These are phyloP conservation scores for Melanomma pulvis-pyrius DNA, from an alignment of 495 filamentous ascomycete genomes.

Conservation along the genomic window DNA sequence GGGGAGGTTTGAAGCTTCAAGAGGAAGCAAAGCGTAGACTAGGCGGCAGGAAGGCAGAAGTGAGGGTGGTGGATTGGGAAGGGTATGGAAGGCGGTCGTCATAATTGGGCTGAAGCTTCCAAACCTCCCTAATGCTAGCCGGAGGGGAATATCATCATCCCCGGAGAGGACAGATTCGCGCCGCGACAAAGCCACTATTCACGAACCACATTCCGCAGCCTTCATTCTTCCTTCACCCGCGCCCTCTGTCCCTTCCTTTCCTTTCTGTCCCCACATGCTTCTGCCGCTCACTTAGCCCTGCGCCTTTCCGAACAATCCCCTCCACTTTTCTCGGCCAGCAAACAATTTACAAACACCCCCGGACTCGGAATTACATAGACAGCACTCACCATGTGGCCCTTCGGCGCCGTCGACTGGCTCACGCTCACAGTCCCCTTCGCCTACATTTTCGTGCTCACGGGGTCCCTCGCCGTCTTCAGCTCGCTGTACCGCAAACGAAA, in stretches of 20 bases:
- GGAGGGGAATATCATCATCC: not conserved
- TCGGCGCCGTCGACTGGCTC: conserved; percentile 72
- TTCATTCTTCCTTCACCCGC: conserved; percentile 5
- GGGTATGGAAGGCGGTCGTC: not conserved
- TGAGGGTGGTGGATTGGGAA: not conserved
- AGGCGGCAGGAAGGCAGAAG: conserved; percentile 2
- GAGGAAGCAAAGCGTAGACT: not conserved
- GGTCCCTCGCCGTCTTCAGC: conserved; percentile 88
- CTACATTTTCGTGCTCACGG: conserved; percentile 83
- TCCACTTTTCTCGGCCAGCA: not conserved
- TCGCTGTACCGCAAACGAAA: conserved; percentile 92
- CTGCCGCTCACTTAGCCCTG: conserved; percentile 16
- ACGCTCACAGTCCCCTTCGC: conserved; percentile 78
- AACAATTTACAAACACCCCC: not conserved
- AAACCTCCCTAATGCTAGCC: conserved; percentile 1
- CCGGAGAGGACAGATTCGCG: conserved; percentile 5
- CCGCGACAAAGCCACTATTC: conserved; percentile 11
- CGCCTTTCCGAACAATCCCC: not conserved
- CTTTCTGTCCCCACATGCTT: not conserved
- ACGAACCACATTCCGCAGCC: not conserved
- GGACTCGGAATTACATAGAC: not conserved
- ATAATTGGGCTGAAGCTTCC: not conserved
- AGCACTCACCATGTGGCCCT: conserved; percentile 30
- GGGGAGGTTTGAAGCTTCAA: not conserved
- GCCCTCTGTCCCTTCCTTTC: not conserved